phyloP scores from a whole-genome alignment of 352 stramenopile genomes.

The Globisporangium polare region DNA sequence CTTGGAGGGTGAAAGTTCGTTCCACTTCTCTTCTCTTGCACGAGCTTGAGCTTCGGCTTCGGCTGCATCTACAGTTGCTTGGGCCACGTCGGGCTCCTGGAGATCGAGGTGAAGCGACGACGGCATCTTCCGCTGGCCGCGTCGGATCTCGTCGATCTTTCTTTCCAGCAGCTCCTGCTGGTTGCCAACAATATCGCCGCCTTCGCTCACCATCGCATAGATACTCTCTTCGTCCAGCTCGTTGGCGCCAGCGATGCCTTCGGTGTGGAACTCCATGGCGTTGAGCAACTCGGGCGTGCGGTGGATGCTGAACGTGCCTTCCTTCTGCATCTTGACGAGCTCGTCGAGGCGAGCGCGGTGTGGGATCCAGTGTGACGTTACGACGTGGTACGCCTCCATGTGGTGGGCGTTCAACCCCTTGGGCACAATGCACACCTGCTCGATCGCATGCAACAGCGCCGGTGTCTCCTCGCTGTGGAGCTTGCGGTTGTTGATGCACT shows the following conservation, averaged over 20 bases:
- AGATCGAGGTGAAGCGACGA: slow-evolving; percentile 37
- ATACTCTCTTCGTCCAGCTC: slow-evolving; percentile 40
- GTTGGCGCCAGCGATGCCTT: slow-evolving; percentile 47
- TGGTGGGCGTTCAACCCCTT: slow-evolving; percentile 39
- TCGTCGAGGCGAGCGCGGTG: slow-evolving; percentile 51
- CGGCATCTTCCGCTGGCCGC: slow-evolving; percentile 48
- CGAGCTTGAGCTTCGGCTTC: slow-evolving; percentile 19
- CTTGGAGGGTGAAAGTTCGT: slow-evolving; percentile 54
- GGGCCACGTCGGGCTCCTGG: slow-evolving; percentile 21
- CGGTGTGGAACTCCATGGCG: slow-evolving; percentile 65
- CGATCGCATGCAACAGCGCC: slow-evolving; percentile 52
- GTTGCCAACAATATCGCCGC: slow-evolving; percentile 20
- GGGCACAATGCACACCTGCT: slow-evolving; percentile 60
- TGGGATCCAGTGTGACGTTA: slow-evolving; percentile 56
- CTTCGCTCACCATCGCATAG: slow-evolving; percentile 21
- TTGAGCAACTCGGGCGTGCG: slow-evolving; percentile 63
- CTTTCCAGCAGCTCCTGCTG: slow-evolving; percentile 37
- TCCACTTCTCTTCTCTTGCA: slow-evolving; percentile 23
- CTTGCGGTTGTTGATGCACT: slow-evolving; percentile 72
- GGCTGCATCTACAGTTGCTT: slow-evolving; percentile 5
- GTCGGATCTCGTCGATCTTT: slow-evolving; percentile 62
- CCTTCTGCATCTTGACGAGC: slow-evolving; percentile 72
- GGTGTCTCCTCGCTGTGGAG: slow-evolving; percentile 67
- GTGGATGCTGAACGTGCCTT: slow-evolving; percentile 72
- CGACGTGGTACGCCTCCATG: slow-evolving; percentile 56